phyloP scores from a whole-genome alignment of 2,329 filamentous ascomycete species.

The Fusarium sp. region DNA sequence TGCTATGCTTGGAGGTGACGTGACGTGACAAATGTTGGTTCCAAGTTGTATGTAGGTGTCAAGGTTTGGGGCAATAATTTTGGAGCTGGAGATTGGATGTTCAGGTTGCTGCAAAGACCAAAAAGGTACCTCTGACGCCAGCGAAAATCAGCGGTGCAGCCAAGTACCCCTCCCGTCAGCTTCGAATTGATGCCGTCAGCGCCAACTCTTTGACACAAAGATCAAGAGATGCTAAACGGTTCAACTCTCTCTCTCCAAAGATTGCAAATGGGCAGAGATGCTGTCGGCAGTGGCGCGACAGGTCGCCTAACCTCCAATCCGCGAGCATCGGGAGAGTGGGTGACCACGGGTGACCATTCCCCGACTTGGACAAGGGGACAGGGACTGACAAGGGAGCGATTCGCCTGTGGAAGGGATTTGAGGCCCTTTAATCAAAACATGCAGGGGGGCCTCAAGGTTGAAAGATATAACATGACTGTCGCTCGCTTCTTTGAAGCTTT shows the following conservation, averaged over 20 bases:
- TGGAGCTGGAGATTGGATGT: slow-evolving; percentile 37
- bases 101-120: background rate
- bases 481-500: background rate
- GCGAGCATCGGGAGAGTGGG: background rate
- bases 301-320: background rate
- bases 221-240: background rate
- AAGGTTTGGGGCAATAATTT: slow-evolving; percentile 42
- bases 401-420: slow-evolving; percentile 30
- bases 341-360: slow-evolving; percentile 1
- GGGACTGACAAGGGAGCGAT: slow-evolving; percentile 20
- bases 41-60: slow-evolving; percentile 25
- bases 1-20: slow-evolving; percentile 15
- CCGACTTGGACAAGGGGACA: slow-evolving; percentile 22
- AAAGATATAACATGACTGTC: slow-evolving; percentile 7
- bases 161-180: slow-evolving; percentile 23
- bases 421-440: slow-evolving; percentile 41
- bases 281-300: background rate
- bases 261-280: slow-evolving; percentile 1
- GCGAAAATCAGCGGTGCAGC: background rate
- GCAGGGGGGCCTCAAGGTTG: slow-evolving; percentile 16
- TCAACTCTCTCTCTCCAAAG: background rate
- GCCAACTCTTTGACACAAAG: background rate
- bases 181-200: background rate
- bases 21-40: slow-evolving; percentile 37
- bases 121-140: slow-evolving; percentile 33